Evolutionary conservation across 371 early-diverging fungal genomes (phyloP).

Genomic region (Lichtheimia corymbifera): DNA sequence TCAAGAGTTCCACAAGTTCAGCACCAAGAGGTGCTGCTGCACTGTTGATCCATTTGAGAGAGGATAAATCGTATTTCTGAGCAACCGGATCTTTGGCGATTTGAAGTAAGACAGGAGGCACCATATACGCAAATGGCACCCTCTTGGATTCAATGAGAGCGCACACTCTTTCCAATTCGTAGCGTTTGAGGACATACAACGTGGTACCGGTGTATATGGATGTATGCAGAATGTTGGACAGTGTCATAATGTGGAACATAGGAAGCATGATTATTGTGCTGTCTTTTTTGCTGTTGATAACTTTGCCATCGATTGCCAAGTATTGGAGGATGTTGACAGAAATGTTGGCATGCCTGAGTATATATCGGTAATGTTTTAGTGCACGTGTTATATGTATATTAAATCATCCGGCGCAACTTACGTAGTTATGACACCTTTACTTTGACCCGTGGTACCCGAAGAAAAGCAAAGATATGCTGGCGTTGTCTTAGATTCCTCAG

Average conservation of each 20-base stretch:
- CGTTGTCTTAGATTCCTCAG: constrained; percentile 32
- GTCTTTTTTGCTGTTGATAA: constrained; percentile 20
- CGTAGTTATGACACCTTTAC: constrained; percentile 83
- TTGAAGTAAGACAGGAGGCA: constrained; percentile 77
- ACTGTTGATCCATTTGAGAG: constrained; percentile 55
- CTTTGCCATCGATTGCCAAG: constrained; percentile 21
- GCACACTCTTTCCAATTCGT: constrained; percentile 64
- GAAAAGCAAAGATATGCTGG: constrained; percentile 78
- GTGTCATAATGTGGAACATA: constrained; percentile 69
- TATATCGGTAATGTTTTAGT: background rate
- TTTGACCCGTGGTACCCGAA: constrained; percentile 75
- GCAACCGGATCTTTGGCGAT: constrained; percentile 70
- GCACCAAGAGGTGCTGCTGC: constrained; percentile 85
- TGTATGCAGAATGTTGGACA: constrained; percentile 27
- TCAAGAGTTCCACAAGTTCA: constrained; percentile 49
- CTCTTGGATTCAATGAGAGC: constrained; percentile 53
- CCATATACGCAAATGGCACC: constrained; percentile 66
- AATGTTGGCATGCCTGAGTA: constrained; percentile 67
- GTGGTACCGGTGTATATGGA: constrained; percentile 35
- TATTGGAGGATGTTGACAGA: constrained; percentile 71
- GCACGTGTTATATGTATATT: no score
- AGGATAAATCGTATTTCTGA: constrained; percentile 63
- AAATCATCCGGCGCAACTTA: background rate
- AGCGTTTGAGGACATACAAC: constrained; percentile 63
- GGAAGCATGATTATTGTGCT: constrained; percentile 67